Base-by-base conservation (phyloP, 1,139 yeast genomes). In the Suhomyces panamericanus region DNA sequence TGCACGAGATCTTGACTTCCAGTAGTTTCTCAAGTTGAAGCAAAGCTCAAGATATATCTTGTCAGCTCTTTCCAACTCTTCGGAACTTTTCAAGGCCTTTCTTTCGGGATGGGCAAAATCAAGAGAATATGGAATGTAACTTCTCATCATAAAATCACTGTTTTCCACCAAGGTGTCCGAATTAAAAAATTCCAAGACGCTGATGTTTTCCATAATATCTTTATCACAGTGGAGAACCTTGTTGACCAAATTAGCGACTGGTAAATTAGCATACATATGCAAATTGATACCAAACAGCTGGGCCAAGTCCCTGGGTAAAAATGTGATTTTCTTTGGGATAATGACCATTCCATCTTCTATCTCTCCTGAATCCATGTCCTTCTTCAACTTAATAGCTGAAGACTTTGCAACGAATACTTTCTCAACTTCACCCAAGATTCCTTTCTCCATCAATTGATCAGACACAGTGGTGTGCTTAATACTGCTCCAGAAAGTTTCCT, bases 201-300 rank as follows among this genome's bases (percentile, higher is more conserved):
- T 86, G 6, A 75, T 63, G 53, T 85, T 89, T 32, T 75, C 77
- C 38, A 89, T 52, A 14, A 91, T 78, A 11, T 86, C 93, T 15
- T 69, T 68, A 47, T 86, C 87, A 65, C 99, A 93, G 22, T 70
- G 73, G 39, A 93, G 68, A 1, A 93, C 82, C 59, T 83, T 85
- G 11, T 52, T 41, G 3, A 89, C 81, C 39, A 93, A 74, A 28
- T 78, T 85, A 8, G 77, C 81, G 14, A 85, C 95, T 2, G 81
- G 59, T 43, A 79, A 58, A 49, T 70, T 73, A 3, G 89, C 78
- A 67, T 83, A 88, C 76, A 85, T 79, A 60, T 93, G 98, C 47
- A 93, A 69, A 57, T 91, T 90, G 59, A 93, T 93, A 35, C 96
- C 98, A 69, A 93, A 89, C 60, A 85, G 93, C 47, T 73, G 78